These are phyloP conservation scores for Aspergillus sp. DNA, from an alignment of 2,329 filamentous ascomycete species.

Conservation along the genomic window DNA sequence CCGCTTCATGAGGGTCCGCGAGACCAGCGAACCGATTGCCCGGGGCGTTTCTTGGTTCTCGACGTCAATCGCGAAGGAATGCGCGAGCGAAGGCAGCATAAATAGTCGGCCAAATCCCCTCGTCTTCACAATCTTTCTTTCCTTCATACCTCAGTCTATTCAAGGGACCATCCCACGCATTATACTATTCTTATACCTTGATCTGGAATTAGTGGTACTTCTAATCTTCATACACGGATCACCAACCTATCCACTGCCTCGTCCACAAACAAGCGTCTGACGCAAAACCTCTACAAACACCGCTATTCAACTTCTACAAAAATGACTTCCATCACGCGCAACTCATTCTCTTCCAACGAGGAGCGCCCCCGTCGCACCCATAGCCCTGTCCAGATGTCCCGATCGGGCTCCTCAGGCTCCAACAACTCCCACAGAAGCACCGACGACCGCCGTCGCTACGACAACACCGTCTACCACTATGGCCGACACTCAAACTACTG, in stretches of 20 bases:
- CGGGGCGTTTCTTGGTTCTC: background rate
- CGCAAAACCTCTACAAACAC: background rate
- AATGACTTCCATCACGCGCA: conserved; percentile 2
- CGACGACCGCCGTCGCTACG: conserved; percentile 39
- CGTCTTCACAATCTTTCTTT: background rate
- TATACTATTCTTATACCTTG: background rate
- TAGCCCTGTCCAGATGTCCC: conserved; percentile 19
- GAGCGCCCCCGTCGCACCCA: conserved; percentile 15
- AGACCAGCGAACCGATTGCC: conserved; percentile 2
- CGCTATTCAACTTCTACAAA: conserved; percentile 6
- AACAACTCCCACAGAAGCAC: conserved; percentile 28
- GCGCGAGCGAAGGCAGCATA: background rate
- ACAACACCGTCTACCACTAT: conserved; percentile 44
- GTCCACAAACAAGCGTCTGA: conserved; percentile 14
- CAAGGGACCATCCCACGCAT: background rate
- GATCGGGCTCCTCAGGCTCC: conserved; percentile 13
- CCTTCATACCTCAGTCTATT: background rate
- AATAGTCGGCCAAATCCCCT: background rate
- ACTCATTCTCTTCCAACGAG: conserved; percentile 8
- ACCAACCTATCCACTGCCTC: conserved; percentile 8
- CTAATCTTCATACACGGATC: background rate
- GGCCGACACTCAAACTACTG: conserved; percentile 53
- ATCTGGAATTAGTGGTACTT: conserved; percentile 5
- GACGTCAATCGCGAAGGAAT: conserved; percentile 1
- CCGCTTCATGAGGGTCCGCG: conserved; percentile 4